Conservation (phyloP, 2,329 filamentous ascomycete species). For the Neofusicoccum cordaticola region DNA sequence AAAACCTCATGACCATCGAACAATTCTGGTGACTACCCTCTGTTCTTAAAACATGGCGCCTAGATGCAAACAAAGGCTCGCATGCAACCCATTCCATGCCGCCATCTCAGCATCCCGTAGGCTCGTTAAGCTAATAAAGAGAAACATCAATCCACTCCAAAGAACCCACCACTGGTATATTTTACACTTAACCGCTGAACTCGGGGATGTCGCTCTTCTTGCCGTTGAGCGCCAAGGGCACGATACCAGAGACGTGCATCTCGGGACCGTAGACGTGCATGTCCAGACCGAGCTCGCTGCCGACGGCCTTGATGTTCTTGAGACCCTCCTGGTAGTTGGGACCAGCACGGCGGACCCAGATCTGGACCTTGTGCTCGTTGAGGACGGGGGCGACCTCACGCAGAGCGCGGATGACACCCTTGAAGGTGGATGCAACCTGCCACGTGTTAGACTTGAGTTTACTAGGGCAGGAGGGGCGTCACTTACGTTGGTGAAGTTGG, state of each 20-base stretch:
- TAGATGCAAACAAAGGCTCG: conserved; percentile 1
- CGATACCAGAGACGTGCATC: conserved; percentile 91
- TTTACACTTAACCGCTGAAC: conserved; percentile 49
- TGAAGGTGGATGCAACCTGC: conserved; percentile 88
- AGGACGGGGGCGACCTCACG: conserved; percentile 83
- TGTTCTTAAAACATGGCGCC: conserved; percentile 10
- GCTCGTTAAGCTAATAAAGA: conserved; percentile 12
- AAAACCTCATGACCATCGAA: conserved; percentile 1
- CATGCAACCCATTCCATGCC: conserved; percentile 4
- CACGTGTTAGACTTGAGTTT: conserved; percentile 16
- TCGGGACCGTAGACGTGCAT: conserved; percentile 87
- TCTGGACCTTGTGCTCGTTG: conserved; percentile 94
- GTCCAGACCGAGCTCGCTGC: conserved; percentile 87
- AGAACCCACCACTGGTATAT: conserved; percentile 2
- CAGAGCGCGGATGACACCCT: conserved; percentile 96
- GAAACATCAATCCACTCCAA: conserved; percentile 6
- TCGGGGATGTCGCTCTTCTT: conserved; percentile 61
- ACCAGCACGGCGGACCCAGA: conserved; percentile 88
- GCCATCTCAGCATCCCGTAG: conserved; percentile 6
- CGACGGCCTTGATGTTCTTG: conserved; percentile 98
- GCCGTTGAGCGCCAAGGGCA: conserved; percentile 77
- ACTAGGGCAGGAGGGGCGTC: neutral
- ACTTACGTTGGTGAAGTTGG: conserved; percentile 96
- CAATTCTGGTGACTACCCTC: conserved; percentile 5
- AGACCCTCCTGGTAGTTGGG: conserved; percentile 99